These are phyloP conservation scores for Floccularia luteovirens DNA, from an alignment of 768 basidiomycete genomes.

Conservation along the genomic window DNA sequence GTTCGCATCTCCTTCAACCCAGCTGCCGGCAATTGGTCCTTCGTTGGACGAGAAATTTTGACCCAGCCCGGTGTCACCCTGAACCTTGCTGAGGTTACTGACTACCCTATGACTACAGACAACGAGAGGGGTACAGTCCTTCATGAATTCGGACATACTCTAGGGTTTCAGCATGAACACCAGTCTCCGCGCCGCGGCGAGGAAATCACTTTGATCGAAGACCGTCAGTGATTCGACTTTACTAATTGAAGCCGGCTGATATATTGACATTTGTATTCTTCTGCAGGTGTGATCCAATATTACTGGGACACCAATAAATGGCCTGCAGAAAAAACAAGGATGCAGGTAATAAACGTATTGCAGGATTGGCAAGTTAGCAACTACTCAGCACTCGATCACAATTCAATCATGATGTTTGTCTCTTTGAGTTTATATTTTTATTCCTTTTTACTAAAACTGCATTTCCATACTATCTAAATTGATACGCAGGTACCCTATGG, in stretches of 20 bases:
- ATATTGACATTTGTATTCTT: too few relatives aligned
- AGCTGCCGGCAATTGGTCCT: slow-evolving; percentile 9
- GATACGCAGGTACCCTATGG: slow-evolving; percentile 11
- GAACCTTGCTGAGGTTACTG: slow-evolving; percentile 9
- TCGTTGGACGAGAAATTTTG: slow-evolving; percentile 5
- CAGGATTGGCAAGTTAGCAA: background rate
- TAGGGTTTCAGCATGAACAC: slow-evolving; percentile 10
- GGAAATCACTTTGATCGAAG: slow-evolving; percentile 6
- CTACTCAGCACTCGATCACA: background rate
- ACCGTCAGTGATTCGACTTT: slow-evolving; percentile 4
- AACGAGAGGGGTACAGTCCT: slow-evolving; percentile 9
- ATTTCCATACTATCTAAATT: too few relatives aligned
- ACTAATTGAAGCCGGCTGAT: background rate
- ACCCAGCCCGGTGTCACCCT: slow-evolving; percentile 5
- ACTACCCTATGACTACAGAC: slow-evolving; percentile 1
- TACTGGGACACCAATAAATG: slow-evolving; percentile 5
- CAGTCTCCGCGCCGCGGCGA: slow-evolving; percentile 6
- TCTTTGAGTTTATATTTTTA: too few relatives aligned
- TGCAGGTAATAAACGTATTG: slow-evolving; percentile 3
- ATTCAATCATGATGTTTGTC: background rate
- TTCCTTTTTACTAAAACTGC: too few relatives aligned
- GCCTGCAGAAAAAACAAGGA: slow-evolving; percentile 4
- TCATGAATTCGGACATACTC: slow-evolving; percentile 11
- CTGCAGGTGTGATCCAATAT: slow-evolving; percentile 6
- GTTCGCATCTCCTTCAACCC: slow-evolving; percentile 9